Conservation (phyloP, 78 protist genomes). For the Protostelium mycophagum region DNA sequence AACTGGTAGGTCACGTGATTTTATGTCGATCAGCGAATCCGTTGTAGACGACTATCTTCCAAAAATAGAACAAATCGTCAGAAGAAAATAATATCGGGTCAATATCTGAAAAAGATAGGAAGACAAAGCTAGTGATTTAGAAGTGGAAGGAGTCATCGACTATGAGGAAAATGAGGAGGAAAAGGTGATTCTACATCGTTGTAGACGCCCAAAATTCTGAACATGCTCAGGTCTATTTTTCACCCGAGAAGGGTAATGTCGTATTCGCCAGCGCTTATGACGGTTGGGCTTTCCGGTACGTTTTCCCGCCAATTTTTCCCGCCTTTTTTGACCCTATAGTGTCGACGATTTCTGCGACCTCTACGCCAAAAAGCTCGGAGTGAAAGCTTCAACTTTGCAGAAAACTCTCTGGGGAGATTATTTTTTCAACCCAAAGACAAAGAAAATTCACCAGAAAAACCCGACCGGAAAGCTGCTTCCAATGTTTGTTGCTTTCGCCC, state of each 20-base stretch:
- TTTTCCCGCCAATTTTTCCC: not conserved
- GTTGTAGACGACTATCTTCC: too few species aligned
- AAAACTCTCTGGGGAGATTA: slow-evolving; percentile 92
- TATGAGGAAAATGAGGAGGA: slow-evolving; percentile 11
- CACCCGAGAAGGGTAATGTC: slow-evolving; percentile 93
- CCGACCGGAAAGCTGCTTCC: slow-evolving; percentile 58
- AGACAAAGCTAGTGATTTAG: slow-evolving; percentile 8
- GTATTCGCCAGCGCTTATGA: slow-evolving; percentile 83
- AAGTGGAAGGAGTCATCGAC: not conserved
- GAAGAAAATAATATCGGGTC: too few species aligned
- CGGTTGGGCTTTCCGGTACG: slow-evolving; percentile 90
- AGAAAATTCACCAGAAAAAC: slow-evolving; percentile 29
- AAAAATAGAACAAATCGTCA: too few species aligned
- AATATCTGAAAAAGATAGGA: too few species aligned
- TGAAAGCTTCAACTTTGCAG: slow-evolving; percentile 36
- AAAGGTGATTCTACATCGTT: slow-evolving; percentile 5
- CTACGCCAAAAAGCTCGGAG: slow-evolving; percentile 46
- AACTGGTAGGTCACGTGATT: not conserved
- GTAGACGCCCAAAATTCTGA: slow-evolving; percentile 30
- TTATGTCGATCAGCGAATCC: too few species aligned
- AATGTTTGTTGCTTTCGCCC: slow-evolving; percentile 84
- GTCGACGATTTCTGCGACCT: slow-evolving; percentile 51
- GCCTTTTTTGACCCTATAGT: not conserved
- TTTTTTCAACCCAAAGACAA: slow-evolving; percentile 60
- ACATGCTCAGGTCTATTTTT: slow-evolving; percentile 48